Evolutionary conservation across 768 basidiomycete genomes (phyloP), one percentile per base, ranked within the genome.

Genomic region (Daedaleopsis sinensis): DNA sequence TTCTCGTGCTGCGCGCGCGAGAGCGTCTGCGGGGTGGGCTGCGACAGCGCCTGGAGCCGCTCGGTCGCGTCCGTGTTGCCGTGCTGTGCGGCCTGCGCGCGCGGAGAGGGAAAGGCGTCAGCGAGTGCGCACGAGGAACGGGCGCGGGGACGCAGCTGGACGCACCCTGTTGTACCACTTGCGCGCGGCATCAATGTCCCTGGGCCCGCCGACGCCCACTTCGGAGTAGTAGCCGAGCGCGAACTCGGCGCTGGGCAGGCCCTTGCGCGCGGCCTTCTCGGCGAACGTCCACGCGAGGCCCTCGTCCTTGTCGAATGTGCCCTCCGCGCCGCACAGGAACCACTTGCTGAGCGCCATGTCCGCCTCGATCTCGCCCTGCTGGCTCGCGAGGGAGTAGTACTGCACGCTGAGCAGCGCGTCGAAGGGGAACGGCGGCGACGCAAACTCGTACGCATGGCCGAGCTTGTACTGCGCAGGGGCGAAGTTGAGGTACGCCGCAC

Each of bases 261-360:
- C 90, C 67, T 88, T 90, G 50, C 77, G 71, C 0, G 90, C 89
- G 0, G 91, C 90, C 75, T 96, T 96, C 64, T 93, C 89, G 0
- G 96, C 96, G 75, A 96, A 98, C 0, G 88, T 91, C 65, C 85
- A 85, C 2, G 96, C 95, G 3, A 98, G 81, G 1, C 72, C 76
- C 71, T 97, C 94, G 72, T 96, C 93, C 74, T 94, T 94, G 42
- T 92, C 91, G 67, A 97, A 95, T 13, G 79, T 76, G 9, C 84
- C 84, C 38, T 82, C 80, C 5, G 88, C 87, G 4, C 96, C 96
- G 70, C 94, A 96, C 52, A 98, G 77, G 79, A 97, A 98, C 96
- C 96, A 98, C 75, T 97, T 98, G 73, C 86, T 89, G 55, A 98
- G 82, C 3, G 94, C 96, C 94, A 98, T 96, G 71, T 98, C 94